Evolutionary conservation across 2,329 filamentous ascomycete species (phyloP).

Genomic region (Aspergillus candidus): DNA sequence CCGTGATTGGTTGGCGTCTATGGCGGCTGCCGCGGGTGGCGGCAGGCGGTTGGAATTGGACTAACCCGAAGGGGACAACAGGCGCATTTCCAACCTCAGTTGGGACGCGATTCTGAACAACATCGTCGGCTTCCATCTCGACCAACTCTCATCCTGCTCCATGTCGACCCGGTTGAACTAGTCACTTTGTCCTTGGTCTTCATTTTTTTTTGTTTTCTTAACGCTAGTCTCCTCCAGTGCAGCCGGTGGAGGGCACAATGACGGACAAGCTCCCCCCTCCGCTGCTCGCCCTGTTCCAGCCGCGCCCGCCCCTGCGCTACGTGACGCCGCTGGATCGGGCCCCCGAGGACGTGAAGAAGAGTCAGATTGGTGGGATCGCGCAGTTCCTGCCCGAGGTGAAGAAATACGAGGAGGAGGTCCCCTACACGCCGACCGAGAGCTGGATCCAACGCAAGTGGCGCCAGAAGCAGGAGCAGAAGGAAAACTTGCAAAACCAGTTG

Average conservation of each 20-base stretch:
- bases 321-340: slow-evolving; percentile 76
- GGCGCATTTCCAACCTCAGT: not conserved
- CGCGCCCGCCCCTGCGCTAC: slow-evolving; percentile 85
- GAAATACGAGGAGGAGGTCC: slow-evolving; percentile 71
- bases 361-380: slow-evolving; percentile 65
- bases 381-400: slow-evolving; percentile 67
- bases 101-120: not conserved
- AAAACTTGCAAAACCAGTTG: slow-evolving; percentile 57
- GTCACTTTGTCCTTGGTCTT: not conserved
- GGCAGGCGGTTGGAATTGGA: not conserved
- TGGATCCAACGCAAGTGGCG: slow-evolving; percentile 86
- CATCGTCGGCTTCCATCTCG: not conserved
- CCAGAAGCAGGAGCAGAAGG: slow-evolving; percentile 72
- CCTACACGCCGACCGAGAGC: slow-evolving; percentile 78
- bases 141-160: not conserved
- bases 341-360: slow-evolving; percentile 73
- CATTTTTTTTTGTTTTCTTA: not conserved
- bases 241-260: slow-evolving; percentile 51
- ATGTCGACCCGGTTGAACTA: slow-evolving; percentile 2
- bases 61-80: slow-evolving; percentile 4
- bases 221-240: slow-evolving; percentile 8
- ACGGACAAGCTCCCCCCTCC: slow-evolving; percentile 94
- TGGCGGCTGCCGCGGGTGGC: slow-evolving; percentile 19
- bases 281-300: slow-evolving; percentile 87
- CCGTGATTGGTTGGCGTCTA: slow-evolving; percentile 24